A percentile compares a stretch with the other conserved stretches of the same genome.
phyloP scores from a whole-genome alignment of 306 rosid genomes.

The Ochetophila trinervis region DNA sequence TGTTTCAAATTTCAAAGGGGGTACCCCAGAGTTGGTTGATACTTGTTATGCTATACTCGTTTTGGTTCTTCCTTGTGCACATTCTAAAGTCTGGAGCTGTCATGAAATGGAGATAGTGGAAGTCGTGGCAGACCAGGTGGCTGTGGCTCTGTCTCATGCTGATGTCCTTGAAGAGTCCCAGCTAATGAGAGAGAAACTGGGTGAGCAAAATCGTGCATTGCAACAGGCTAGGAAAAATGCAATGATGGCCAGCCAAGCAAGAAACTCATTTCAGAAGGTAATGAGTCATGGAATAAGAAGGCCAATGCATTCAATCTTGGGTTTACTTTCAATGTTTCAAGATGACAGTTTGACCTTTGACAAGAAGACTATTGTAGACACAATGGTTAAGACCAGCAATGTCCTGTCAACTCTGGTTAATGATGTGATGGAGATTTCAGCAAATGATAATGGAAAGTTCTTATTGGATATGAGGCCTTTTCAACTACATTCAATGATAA shows the following conservation, averaged over 20 bases:
- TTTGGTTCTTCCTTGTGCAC: constrained; percentile 57
- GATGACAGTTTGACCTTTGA: constrained; percentile 40
- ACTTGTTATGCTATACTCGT: constrained; percentile 67
- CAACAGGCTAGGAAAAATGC: constrained; percentile 68
- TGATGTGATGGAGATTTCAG: constrained; percentile 67
- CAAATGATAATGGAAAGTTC: constrained; percentile 46
- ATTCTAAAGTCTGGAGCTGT: constrained; percentile 47
- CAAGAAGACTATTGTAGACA: constrained; percentile 54
- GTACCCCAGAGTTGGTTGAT: constrained; percentile 67
- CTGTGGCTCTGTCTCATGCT: constrained; percentile 84
- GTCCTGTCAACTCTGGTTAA: constrained; percentile 67
- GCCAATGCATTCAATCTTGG: constrained; percentile 71
- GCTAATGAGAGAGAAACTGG: constrained; percentile 68
- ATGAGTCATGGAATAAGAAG: constrained; percentile 81
- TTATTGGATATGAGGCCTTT: constrained; percentile 59
- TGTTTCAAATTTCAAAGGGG: constrained; percentile 77
- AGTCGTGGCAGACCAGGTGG: constrained; percentile 90
- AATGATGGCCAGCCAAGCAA: constrained; percentile 79
- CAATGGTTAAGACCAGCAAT: constrained; percentile 62
- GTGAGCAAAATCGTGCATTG: constrained; percentile 62
- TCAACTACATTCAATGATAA: constrained; percentile 58
- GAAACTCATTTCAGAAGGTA: constrained; percentile 69
- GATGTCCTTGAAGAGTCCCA: constrained; percentile 89
- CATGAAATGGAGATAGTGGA: constrained; percentile 70
- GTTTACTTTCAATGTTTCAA: constrained; percentile 59